Base-by-base conservation (phyloP, 2,329 filamentous ascomycete species). In the Calycina marina region DNA sequence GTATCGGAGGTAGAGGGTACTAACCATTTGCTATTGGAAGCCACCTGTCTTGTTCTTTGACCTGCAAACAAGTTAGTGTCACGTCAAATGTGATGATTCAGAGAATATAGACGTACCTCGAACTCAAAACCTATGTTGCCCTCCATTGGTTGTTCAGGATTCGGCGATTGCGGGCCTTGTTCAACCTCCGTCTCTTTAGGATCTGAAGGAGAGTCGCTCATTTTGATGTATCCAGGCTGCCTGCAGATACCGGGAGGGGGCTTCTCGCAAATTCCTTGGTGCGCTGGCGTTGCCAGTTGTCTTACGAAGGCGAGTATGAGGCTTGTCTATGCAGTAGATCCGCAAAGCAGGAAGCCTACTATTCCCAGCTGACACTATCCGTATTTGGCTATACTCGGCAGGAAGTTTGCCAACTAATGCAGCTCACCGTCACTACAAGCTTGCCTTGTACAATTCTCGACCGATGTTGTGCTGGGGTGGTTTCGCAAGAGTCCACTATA, bases 21-120 rank as follows among this genome's bases (percentile, higher is more conserved):
- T 72, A 72, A 98, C 90, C 90, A 85, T 98, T 98, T 65, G 90
- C 90, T 72, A 98, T 98, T 58, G 90, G 90, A 58, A 98, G 73
- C 90, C 90, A 98, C 69, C 90, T 71, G 63, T 98, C 90, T 63
- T 98, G 90, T 63, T 98, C 90, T 70, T 96, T 96, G 61, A 96
- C 88, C 64, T 96, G 88, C 58, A 94, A 93, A 22, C 8, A 22
- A 22, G 20, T 22, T 22, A 22, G 20, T 22, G 20, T 22, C n/a
- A 22, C 20, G 20, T 22, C n/a, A 8, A 22, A n/a, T n/a, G 8
- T 22, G 8, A 9, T 9, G 20, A 22, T 9, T 8, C 20, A 14
- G 6, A 18, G 16, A 17, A 24, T 20, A 26, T 15, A 17, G 11
- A 29, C 32, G 35, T 18, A 41, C 36, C 64, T 94, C 88, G 58